Base-by-base conservation (phyloP, 352 stramenopile species). In the Phytopythium cucurbitacearum region DNA sequence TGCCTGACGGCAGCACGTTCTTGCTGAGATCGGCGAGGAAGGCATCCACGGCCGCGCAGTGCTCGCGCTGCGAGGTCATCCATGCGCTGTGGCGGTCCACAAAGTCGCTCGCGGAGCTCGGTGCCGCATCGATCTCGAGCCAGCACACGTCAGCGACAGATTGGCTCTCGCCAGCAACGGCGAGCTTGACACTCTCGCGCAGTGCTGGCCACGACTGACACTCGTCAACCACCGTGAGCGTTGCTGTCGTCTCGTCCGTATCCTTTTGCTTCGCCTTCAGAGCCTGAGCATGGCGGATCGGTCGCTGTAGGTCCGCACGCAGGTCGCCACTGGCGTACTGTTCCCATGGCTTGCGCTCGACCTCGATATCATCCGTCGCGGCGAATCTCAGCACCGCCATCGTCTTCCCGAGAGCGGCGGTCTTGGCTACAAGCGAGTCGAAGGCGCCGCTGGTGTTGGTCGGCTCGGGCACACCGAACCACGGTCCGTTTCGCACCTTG, bases 321-420 rank as follows among this genome's bases (percentile, higher is more conserved):
- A 83, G 56, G 51, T 89, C 77, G 9, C 85, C 85, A 38, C 76
- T 90, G 10, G 82, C 63, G 35, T 77, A 91, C 32, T 79, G 47
- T 42, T 87, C 76, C 85, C 85, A 94, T 35, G 85, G 78, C 48
- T 91, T 91, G 28, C 66, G 59, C 13, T 80, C 62, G 5, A 59
- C 39, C 28, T 15, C 12, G 32, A 40, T 56, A 39, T 57, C 43
- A 5, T 45, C 48, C 39, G 43, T 41, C 33, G 52, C 57, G 8
- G 65, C 46, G 5, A 85, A 28, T 35, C 67, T 71, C 36, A 88
- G 40, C 56, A 90, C 70, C 5, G 71, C 53, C 51, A 88, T 67
- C 6, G 60, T 73, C 50, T 91, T 87, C 4, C 73, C 56, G 7
- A 69, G 59, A 7, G 57, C 51, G 15, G 60, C 62, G 3, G 80